Base-by-base conservation (phyloP, 306 rosid genomes). In the Casuarina equisetifolia region DNA sequence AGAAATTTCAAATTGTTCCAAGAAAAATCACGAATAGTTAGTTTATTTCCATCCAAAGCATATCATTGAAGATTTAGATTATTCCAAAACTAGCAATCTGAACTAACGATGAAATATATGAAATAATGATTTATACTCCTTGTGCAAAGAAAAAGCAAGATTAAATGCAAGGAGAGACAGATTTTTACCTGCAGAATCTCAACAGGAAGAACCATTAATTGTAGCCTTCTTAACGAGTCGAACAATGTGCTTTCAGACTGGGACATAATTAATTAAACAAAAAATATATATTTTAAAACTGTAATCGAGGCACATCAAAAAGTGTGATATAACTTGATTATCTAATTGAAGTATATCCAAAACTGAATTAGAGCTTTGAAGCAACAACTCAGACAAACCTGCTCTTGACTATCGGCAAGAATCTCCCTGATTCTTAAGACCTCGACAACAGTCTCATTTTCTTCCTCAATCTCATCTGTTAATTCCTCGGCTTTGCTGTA, bases 111-210 rank as follows among this genome's bases (percentile, higher is more conserved):
- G 57, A 10, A 48, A 19, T 13, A 69, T 46, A 46, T 49, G 32
- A 70, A 10, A 17, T 38, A 51, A 49, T 40, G 39, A 40, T 17
- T 39, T 17, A 63, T 57, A 42, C 61, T 54, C 42, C 16, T 43
- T 69, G 59, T 16, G 20, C 38, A 70, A 46, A 46, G 11, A 45
- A 45, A 4, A 45, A 45, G 49, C 59, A 44, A 43, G 35, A 43
- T 3, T 5, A 7, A 49, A 16, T 50, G 1, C 19, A 48, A 71
- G 71, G 44, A 12, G 40, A 19, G 51, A 8, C 68, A 1, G 8
- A 13, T 42, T 12, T 55, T 74, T 74, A 84, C 88, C 85, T 70
- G 43, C 62, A 84, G 53, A 70, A 78, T 73, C 25, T 43, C 70
- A 3, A 57, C 74, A 9, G 85, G 54, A 45, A 0, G 50, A 74